Percentiles rank a stretch among this genome's conserved stretches.
Evolutionary conservation across 306 rosid genomes (phyloP).

Genomic region (Vigna reflexopilosa): DNA sequence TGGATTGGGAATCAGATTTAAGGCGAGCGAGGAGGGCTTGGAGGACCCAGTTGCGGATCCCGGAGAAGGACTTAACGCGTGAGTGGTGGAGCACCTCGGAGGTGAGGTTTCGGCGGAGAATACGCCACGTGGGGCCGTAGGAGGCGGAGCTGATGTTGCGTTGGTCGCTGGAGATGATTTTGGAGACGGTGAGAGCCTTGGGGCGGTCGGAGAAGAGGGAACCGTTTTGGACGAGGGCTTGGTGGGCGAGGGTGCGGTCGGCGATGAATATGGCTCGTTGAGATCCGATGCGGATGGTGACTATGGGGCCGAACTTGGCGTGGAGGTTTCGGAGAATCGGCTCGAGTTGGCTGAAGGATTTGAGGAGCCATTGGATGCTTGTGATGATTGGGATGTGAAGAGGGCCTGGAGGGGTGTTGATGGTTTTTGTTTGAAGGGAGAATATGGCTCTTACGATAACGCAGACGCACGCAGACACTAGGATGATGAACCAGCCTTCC

Average conservation of each 20-base stretch:
- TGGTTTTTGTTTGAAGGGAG: not conserved
- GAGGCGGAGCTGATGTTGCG: constrained; percentile 41
- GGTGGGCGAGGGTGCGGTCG: constrained; percentile 48
- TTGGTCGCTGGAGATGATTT: constrained; percentile 11
- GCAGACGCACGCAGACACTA: not conserved
- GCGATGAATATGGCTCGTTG: constrained; percentile 46
- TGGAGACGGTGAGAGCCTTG: not conserved
- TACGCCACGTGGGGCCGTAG: constrained; percentile 54
- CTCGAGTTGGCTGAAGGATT: constrained; percentile 35
- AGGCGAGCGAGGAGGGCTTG: constrained; percentile 37
- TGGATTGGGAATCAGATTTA: not conserved
- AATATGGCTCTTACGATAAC: not conserved
- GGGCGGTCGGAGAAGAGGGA: constrained; percentile 54
- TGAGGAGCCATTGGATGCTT: constrained; percentile 13
- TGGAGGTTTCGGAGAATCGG: constrained; percentile 18
- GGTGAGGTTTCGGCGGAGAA: constrained; percentile 56
- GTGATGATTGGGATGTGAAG: constrained; percentile 41
- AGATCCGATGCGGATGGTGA: constrained; percentile 40
- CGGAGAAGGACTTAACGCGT: constrained; percentile 43
- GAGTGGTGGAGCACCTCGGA: constrained; percentile 49
- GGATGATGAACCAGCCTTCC: constrained; percentile 19
- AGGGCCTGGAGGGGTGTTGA: constrained; percentile 44
- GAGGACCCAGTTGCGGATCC: constrained; percentile 43
- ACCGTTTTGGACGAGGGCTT: constrained; percentile 46
- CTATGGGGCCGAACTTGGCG: constrained; percentile 52